Percentiles rank a stretch among this genome's conserved stretches.
Evolutionary conservation across 2,329 filamentous ascomycete species (phyloP).

Genomic region (Trichoderma sp.): DNA sequence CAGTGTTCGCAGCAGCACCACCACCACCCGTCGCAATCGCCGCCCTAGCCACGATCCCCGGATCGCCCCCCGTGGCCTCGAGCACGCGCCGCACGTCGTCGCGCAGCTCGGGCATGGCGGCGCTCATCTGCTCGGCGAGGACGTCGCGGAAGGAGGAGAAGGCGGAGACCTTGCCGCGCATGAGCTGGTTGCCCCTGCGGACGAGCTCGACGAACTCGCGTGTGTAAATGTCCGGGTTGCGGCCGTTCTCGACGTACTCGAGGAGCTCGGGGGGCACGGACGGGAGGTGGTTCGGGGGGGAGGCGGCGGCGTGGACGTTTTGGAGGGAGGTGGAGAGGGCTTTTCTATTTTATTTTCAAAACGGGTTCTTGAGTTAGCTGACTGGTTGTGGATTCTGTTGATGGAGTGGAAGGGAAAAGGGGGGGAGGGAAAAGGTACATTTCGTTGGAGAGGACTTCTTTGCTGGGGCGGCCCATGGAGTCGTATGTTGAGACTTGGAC

Average conservation of each 20-base stretch:
- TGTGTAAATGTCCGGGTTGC: conserved; percentile 75
- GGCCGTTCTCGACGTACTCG: conserved; percentile 69
- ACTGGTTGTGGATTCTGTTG: no score
- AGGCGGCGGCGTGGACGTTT: conserved; percentile 45
- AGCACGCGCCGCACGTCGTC: conserved; percentile 57
- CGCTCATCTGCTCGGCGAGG: conserved; percentile 60
- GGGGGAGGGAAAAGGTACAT: conserved; percentile 42
- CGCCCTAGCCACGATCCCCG: neutral
- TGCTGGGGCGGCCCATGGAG: conserved; percentile 52
- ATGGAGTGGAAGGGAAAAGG: neutral
- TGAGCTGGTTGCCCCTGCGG: conserved; percentile 65
- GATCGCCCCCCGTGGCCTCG: conserved; percentile 47
- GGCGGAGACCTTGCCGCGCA: conserved; percentile 65
- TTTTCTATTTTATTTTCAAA: conserved; percentile 38
- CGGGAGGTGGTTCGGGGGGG: conserved; percentile 49
- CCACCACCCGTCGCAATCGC: no score
- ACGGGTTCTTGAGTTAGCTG: neutral
- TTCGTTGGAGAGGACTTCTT: conserved; percentile 59
- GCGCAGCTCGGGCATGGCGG: conserved; percentile 61
- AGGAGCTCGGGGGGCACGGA: conserved; percentile 64
- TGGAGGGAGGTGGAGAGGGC: conserved; percentile 46
- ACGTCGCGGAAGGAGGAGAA: conserved; percentile 64
- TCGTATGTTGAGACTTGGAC: conserved; percentile 66
- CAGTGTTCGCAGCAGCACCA: no score
- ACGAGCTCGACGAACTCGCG: conserved; percentile 73